Conservation (phyloP, 176 grass and related monocot species). For the Triticum monococcum region DNA sequence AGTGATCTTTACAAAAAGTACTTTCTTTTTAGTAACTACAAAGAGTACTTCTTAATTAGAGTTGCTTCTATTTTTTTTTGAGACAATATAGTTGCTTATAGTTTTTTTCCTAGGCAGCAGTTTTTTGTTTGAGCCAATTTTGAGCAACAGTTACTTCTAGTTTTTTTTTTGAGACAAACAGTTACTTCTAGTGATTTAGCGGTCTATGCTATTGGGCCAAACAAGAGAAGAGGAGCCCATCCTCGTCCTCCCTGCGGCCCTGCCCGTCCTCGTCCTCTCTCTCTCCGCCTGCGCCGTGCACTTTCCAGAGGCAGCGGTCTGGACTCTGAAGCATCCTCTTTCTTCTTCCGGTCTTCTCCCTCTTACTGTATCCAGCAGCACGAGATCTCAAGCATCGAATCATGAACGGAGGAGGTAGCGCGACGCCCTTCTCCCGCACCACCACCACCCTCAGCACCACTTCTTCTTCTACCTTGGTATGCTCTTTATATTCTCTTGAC, state of each 20-base stretch:
- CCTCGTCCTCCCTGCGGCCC: background rate
- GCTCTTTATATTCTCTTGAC: background rate
- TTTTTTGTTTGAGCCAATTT: no score
- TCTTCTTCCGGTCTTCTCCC: background rate
- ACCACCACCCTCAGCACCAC: slow-evolving; percentile 2
- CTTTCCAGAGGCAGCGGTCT: background rate
- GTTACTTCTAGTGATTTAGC: no score
- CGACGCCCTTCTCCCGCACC: background rate
- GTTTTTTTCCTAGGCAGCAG: no score
- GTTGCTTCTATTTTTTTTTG: no score
- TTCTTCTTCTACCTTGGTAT: slow-evolving; percentile 17
- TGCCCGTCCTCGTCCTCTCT: background rate
- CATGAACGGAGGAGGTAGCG: slow-evolving; percentile 29
- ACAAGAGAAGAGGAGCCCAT: background rate
- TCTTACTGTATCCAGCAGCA: background rate
- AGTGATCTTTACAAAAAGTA: no score
- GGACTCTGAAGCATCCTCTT: background rate
- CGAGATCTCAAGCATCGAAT: background rate
- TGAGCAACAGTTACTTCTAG: no score
- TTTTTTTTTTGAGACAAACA: no score
- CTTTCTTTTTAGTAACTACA: no score
- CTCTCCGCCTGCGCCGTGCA: background rate
- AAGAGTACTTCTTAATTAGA: no score
- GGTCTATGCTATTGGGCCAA: no score
- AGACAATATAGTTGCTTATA: no score